phyloP scores from a whole-genome alignment of 2,329 filamentous ascomycete species.

The Colletotrichum filicis region DNA sequence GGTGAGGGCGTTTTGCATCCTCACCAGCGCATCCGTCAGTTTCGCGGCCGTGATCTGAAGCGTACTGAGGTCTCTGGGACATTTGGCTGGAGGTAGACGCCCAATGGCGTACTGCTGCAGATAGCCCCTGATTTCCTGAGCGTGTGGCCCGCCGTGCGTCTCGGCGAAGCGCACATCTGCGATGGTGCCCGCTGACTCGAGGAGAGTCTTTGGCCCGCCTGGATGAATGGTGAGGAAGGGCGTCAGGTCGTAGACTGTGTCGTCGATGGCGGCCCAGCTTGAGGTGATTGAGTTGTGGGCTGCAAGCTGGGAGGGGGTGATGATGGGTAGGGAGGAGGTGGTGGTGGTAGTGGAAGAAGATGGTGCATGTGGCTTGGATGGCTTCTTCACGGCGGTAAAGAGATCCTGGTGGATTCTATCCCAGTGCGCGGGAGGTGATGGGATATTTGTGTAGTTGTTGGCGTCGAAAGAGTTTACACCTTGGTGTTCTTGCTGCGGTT shows the following conservation, averaged over 20 bases:
- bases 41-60: background rate
- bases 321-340: background rate
- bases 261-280: conserved; percentile 86
- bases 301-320: conserved; percentile 16
- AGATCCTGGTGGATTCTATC: conserved; percentile 24
- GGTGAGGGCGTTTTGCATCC: conserved; percentile 27
- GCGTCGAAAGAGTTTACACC: background rate
- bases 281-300: conserved; percentile 26
- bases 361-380: background rate
- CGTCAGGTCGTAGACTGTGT: conserved; percentile 93
- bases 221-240: conserved; percentile 93
- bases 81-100: conserved; percentile 6
- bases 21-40: conserved; percentile 1
- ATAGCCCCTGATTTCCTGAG: conserved; percentile 26
- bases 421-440: conserved; percentile 7
- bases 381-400: background rate
- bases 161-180: conserved; percentile 23
- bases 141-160: conserved; percentile 26
- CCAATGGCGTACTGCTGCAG: conserved; percentile 14
- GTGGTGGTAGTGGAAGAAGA: background rate
- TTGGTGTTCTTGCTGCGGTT: background rate
- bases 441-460: background rate
- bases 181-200: conserved; percentile 29
- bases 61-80: background rate
- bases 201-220: conserved; percentile 64